Evolutionary conservation across 2,329 filamentous ascomycete species (phyloP), one percentile per base, ranked within the genome.

Genomic region (Thielaviopsis populi): DNA sequence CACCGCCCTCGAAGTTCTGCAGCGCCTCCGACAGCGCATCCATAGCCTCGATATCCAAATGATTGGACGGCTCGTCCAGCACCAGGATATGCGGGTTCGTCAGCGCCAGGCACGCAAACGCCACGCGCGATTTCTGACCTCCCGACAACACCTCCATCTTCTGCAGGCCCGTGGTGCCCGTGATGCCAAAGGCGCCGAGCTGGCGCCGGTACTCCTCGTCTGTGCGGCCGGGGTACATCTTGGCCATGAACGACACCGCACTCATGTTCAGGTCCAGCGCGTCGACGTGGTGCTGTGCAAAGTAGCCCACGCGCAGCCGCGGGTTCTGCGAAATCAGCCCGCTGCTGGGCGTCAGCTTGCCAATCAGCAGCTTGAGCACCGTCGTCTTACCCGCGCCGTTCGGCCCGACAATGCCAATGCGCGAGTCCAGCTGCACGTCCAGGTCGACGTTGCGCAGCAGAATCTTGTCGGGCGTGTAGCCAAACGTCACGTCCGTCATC

Each of bases 331-430:
- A 91, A 68, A 99, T 95, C 65, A 95, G 72, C 69, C 94, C 94
- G 62, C 83, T 80, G 0, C 85, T 84, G 2, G 94, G 84, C 65
- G 83, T 75, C 27, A 99, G 81, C 70, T 89, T 89, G 67, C 90
- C 89, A 68, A 94, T 96, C 66, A 99, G 85, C n/a, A 99, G 83
- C 76, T 96, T 97, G 69, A 99, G 79, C n/a, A 96, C 88, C 0
- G 94, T 99, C 2, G 94, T 99, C 77, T 99, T 99, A 81, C 94
- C 94, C 54, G 94, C 94, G 75, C 94, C 94, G 80, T 99, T 99
- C 71, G 94, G 94, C 17, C 94, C 94, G n/a, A 99, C 92, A 72
- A 99, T 99, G 72, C 94, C 94, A 70, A 99, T 99, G 68, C 94
- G 88, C 8, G 92, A 97, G 76, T 99, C 94, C 50, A 99, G 86